Conservation (phyloP, 2,329 filamentous ascomycete genomes). For the Phaeosphaeriaceae sp. region DNA sequence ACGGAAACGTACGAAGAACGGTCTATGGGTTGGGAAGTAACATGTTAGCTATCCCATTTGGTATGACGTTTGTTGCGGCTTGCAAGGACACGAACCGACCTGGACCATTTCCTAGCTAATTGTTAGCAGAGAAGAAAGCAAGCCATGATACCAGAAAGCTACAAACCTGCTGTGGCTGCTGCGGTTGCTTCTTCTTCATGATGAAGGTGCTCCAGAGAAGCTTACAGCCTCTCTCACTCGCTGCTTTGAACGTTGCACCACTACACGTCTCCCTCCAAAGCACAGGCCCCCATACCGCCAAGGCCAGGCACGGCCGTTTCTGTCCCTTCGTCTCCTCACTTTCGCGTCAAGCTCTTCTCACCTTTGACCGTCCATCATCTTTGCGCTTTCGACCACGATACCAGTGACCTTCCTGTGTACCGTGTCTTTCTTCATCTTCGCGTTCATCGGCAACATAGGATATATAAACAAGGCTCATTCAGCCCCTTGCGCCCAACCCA, state of each 20-base stretch:
- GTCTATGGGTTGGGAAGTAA: slow-evolving; percentile 36
- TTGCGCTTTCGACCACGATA: slow-evolving; percentile 1
- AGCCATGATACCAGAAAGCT: not conserved
- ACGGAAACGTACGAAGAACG: slow-evolving; percentile 45
- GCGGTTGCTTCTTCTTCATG: slow-evolving; percentile 57
- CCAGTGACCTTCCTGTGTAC: not conserved
- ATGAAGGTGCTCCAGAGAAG: slow-evolving; percentile 10
- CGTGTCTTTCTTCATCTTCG: not conserved
- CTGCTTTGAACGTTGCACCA: slow-evolving; percentile 14
- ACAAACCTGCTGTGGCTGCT: slow-evolving; percentile 49
- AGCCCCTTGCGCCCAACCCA: slow-evolving; percentile 23
- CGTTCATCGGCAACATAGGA: not conserved
- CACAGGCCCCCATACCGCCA: slow-evolving; percentile 25
- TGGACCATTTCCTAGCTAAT: slow-evolving; percentile 91
- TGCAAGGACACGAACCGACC: slow-evolving; percentile 77
- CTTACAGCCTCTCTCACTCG: slow-evolving; percentile 16
- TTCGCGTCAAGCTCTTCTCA: slow-evolving; percentile 29
- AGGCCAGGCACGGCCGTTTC: slow-evolving; percentile 26
- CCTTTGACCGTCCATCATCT: not conserved
- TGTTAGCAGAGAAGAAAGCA: slow-evolving; percentile 26
- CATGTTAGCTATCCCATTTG: slow-evolving; percentile 47
- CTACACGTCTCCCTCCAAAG: slow-evolving; percentile 1
- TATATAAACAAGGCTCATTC: not conserved
- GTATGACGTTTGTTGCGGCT: slow-evolving; percentile 31
- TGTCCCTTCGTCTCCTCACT: slow-evolving; percentile 25